Evolutionary conservation across 306 rosid genomes (phyloP), one percentile per base, ranked within the genome.

Genomic region (Glycine soja): DNA sequence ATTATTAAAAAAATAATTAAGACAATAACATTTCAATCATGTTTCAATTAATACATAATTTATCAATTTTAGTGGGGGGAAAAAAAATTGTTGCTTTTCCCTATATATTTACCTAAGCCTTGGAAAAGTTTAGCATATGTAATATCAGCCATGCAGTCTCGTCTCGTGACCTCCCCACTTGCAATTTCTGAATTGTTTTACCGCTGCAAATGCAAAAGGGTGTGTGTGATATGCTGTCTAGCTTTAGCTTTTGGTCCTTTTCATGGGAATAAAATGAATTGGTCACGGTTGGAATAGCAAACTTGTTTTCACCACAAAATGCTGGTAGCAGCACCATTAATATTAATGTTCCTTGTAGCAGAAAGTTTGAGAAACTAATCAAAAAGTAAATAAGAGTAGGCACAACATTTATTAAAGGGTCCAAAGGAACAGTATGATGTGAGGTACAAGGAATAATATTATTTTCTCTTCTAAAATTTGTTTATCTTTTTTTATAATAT

Each of bases 351-450:
- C 18, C 13, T n/a, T 54, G 8, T 54, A 7, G 40, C 11, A 36
- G 12, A 74, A 53, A 74, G 10, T n/a, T 24, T 36, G 40, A 74
- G 53, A 56, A 38, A 24, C 2, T 24, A 24, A 56, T 38, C 53
- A 42, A 56, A 40, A 74, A 56, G 77, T 54, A 74, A 54, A 72
- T 2, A 71, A 71, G 16, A 56, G 77, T 53, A 2, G 52, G 66
- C 7, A 7, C 66, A 16, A 10, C 77, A 73, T 54, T 52, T 54
- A 53, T 54, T 73, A n/a, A 14, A 73, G 77, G 50, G 45, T 10
- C 32, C 59, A 6, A 9, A 12, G 54, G 38, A 48, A 12, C 59
- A 13, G 3, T 24, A 19, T 19, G 24, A 19, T 13, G 46, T 6
- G 46, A 42, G 45, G 48, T 12, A 34, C 69, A 12, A 63, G 69